These are phyloP conservation scores for Onygena corvina DNA, from an alignment of 2,329 filamentous ascomycete species.

Conservation along the genomic window DNA sequence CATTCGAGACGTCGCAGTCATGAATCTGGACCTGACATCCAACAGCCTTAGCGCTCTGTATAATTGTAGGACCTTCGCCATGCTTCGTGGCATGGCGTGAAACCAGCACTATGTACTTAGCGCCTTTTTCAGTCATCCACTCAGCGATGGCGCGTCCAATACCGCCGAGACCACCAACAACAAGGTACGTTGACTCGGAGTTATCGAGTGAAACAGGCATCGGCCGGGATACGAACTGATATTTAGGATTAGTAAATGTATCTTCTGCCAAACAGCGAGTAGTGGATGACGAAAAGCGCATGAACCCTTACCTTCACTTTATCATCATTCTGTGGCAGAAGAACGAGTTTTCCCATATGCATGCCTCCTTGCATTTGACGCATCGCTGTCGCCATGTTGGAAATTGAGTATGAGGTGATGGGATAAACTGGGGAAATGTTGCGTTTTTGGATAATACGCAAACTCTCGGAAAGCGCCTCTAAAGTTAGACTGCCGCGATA, in stretches of 20 bases:
- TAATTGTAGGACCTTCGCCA: neutral
- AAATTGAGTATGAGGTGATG: neutral
- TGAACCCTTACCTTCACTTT: no score
- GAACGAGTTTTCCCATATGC: neutral
- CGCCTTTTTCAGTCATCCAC: conserved; percentile 20
- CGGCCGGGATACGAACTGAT: no score
- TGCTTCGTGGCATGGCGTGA: conserved; percentile 17
- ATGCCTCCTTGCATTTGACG: neutral
- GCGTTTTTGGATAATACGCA: neutral
- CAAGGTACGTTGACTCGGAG: conserved; percentile 19
- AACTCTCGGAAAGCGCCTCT: no score
- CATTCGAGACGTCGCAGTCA: conserved; percentile 21
- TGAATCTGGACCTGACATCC: neutral
- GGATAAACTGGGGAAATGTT: neutral
- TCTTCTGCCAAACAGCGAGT: no score
- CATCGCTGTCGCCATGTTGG: neutral
- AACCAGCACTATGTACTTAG: conserved; percentile 23
- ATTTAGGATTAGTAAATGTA: no score
- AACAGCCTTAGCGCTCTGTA: neutral
- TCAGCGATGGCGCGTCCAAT: conserved; percentile 7
- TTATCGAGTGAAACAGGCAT: no score
- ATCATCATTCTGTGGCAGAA: neutral
- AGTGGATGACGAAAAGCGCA: no score
- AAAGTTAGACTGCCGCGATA: no score
- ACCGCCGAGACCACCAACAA: conserved; percentile 13